Base-by-base conservation (phyloP, 371 early-diverging fungal genomes). In the Blakeslea trispora region DNA sequence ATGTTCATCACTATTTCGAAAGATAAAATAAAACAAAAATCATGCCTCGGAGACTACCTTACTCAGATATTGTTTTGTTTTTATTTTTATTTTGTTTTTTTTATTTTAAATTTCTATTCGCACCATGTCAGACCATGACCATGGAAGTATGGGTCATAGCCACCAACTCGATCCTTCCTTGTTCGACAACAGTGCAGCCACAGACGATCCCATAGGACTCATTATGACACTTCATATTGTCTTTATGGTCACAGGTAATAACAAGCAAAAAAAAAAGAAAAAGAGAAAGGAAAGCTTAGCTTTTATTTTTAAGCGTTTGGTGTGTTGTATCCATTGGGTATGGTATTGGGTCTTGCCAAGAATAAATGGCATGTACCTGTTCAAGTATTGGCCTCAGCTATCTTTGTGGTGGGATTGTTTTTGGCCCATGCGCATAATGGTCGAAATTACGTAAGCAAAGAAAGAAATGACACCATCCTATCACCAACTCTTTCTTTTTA, bases 301-400 rank as follows among this genome's bases (percentile, higher is more conserved):
- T 37, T 17, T 19, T n/a, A 17, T 41, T 31, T 13, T 32, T 23
- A 10, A 71, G 77, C 74, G 0, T 79, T 79, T 55, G 77, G 77
- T 7, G 51, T 79, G 45, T 35, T 79, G 13, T 75, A 70, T 58
- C 74, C 79, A 4, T 22, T 81, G 24, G 87, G 87, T 10, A 72
- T 86, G 74, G 81, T 87, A 0, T 57, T 87, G 13, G 87, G 86
- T 8, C 62, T 87, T 17, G 72, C 74, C 15, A 78, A 66, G 51
- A 77, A 81, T 59, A 68, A 62, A 17, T 83, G 83, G 84, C 87
- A 87, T 68, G 85, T 87, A 5, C 86, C 86, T 6, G 76, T 85
- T 31, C 86, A 86, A 53, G 65, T 79, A 19, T 34, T 77, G 1
- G 87, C 75, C 32, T 65, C 76, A 2, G 58, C 68, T 1, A 45